Evolutionary conservation across 306 rosid species (phyloP).

Genomic region (Pyrus bretschneideri): DNA sequence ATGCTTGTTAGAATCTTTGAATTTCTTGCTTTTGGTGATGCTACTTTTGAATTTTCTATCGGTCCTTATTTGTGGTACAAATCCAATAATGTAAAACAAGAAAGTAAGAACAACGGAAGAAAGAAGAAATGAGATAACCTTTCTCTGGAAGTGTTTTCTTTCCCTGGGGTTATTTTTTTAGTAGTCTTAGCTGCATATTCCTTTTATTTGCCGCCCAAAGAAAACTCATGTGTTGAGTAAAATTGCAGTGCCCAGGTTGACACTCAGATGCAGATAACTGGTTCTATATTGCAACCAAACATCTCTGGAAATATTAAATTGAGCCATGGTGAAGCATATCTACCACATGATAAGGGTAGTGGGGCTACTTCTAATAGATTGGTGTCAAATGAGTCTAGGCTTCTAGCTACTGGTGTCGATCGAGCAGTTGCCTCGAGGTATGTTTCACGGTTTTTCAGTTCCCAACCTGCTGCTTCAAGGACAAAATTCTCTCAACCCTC

Average conservation of each 20-base stretch:
- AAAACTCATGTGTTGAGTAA: conserved; percentile 13
- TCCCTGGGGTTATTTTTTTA: background rate
- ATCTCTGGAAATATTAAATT: conserved; percentile 79
- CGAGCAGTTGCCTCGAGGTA: conserved; percentile 68
- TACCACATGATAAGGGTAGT: conserved; percentile 88
- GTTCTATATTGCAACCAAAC: conserved; percentile 84
- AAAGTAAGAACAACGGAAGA: background rate
- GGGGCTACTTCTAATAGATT: conserved; percentile 64
- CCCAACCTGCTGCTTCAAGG: conserved; percentile 52
- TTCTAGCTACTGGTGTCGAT: conserved; percentile 52
- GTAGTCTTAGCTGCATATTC: background rate
- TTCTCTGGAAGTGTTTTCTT: background rate
- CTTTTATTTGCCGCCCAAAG: conserved; percentile 3
- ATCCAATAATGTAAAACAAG: background rate
- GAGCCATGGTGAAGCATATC: conserved; percentile 95
- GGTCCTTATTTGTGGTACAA: background rate
- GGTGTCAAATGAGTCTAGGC: conserved; percentile 53
- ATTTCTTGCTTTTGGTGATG: background rate
- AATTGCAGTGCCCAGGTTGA: conserved; percentile 86
- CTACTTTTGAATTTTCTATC: background rate
- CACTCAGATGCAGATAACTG: conserved; percentile 88
- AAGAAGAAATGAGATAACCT: background rate
- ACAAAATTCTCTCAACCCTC: conserved; percentile 44
- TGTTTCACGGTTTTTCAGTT: conserved; percentile 69
- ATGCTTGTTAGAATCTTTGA: background rate